phyloP scores from a whole-genome alignment of 768 basidiomycete species.

The Suillus subluteus region DNA sequence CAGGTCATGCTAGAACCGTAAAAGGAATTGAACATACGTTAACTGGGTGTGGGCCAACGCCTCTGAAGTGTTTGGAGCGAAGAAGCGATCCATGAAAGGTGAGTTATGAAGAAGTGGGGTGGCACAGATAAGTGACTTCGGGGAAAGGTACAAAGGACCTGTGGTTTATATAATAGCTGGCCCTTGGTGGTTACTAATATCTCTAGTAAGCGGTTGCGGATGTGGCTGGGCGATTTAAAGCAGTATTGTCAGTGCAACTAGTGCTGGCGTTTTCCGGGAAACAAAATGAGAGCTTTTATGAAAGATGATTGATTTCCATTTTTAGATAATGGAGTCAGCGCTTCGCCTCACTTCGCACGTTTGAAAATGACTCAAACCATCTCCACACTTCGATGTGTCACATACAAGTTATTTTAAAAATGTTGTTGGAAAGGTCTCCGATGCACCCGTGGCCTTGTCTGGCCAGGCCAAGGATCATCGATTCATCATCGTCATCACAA shows the following conservation, averaged over 20 bases:
- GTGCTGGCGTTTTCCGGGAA: neutral
- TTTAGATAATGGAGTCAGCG: neutral
- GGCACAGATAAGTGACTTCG: neutral
- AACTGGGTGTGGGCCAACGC: conserved; percentile 70
- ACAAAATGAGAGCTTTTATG: neutral
- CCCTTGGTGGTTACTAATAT: neutral
- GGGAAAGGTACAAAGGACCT: neutral
- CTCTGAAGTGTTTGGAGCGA: conserved; percentile 75
- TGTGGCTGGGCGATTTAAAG: neutral
- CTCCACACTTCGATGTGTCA: no score
- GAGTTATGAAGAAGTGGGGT: neutral
- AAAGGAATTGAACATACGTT: conserved; percentile 48
- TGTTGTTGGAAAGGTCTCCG: neutral
- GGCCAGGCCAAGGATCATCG: neutral
- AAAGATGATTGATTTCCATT: neutral
- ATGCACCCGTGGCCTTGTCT: neutral
- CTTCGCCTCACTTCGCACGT: neutral
- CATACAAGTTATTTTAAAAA: no score
- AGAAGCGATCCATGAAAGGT: conserved; percentile 64
- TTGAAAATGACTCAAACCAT: neutral
- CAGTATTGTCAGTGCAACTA: neutral
- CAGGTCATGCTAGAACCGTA: conserved; percentile 10
- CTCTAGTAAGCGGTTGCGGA: neutral
- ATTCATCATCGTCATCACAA: neutral
- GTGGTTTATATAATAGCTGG: conserved; percentile 1